Evolutionary conservation across 2,329 filamentous ascomycete species (phyloP).

Genomic region (Fusarium humuli): DNA sequence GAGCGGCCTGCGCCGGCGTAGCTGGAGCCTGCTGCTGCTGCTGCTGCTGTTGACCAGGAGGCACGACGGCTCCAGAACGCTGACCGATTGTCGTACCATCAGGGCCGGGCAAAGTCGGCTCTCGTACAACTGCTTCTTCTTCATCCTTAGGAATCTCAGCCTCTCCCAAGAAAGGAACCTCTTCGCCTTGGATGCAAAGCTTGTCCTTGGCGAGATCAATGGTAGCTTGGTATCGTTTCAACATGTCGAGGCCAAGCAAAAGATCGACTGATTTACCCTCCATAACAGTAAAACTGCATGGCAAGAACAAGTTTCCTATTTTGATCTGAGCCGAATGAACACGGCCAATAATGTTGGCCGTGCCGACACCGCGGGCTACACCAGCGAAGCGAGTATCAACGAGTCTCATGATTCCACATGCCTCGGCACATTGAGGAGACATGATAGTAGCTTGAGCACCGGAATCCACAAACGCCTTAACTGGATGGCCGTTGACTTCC

Average conservation of each 20-base stretch:
- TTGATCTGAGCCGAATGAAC: slow-evolving; percentile 96
- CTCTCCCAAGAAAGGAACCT: slow-evolving; percentile 91
- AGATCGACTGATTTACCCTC: slow-evolving; percentile 97
- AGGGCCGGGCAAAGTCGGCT: slow-evolving; percentile 86
- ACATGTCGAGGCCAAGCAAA: slow-evolving; percentile 93
- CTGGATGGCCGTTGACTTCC: slow-evolving; percentile 89
- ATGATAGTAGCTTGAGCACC: slow-evolving; percentile 99
- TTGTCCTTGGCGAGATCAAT: slow-evolving; percentile 89
- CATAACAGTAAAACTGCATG: slow-evolving; percentile 99
- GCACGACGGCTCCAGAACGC: slow-evolving; percentile 78
- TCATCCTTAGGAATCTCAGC: slow-evolving; percentile 90
- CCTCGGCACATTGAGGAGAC: slow-evolving; percentile 91
- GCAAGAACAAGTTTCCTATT: slow-evolving; percentile 86
- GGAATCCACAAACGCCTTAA: slow-evolving; percentile 97
- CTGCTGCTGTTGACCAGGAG: slow-evolving; percentile 39
- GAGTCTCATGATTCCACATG: slow-evolving; percentile 94
- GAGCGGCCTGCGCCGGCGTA: slow-evolving; percentile 39
- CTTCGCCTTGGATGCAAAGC: slow-evolving; percentile 87
- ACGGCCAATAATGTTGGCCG: slow-evolving; percentile 91
- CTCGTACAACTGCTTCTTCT: slow-evolving; percentile 79
- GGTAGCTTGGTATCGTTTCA: slow-evolving; percentile 92
- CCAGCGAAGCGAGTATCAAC: slow-evolving; percentile 93
- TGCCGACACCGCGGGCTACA: slow-evolving; percentile 92
- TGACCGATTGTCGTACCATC: slow-evolving; percentile 91
- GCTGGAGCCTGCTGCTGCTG: slow-evolving; percentile 28